Evolutionary conservation across 148 eudicot species (phyloP).

Genomic region (Vaccinium macrocarpon): DNA sequence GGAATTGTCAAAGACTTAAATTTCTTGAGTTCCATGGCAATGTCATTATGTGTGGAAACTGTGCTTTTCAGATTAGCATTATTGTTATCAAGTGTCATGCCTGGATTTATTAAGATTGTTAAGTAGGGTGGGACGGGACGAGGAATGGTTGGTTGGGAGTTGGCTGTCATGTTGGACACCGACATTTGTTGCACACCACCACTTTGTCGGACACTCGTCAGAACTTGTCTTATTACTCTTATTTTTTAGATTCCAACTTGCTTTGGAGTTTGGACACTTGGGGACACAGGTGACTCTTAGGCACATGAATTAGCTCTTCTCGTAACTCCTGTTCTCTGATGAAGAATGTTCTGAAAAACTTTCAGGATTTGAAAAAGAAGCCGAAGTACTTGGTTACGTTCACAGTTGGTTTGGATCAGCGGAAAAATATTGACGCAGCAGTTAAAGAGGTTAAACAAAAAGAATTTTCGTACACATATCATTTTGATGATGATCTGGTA

Average conservation of each 20-base stretch:
- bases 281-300: neutral
- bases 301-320: neutral
- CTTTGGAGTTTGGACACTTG: neutral
- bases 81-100: neutral
- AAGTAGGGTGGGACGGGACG: no score
- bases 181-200: neutral
- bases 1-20: neutral
- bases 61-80: conserved; percentile 1
- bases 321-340: conserved; percentile 8
- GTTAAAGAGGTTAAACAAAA: conserved; percentile 59
- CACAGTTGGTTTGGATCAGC: conserved; percentile 81
- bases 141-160: neutral
- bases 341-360: conserved; percentile 6
- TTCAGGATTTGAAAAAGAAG: conserved; percentile 74
- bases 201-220: neutral
- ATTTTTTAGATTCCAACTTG: neutral
- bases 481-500: neutral
- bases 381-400: conserved; percentile 90
- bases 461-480: neutral
- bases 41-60: neutral
- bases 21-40: neutral
- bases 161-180: neutral
- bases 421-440: conserved; percentile 65
- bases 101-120: conserved; percentile 1
- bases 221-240: neutral